phyloP scores from a whole-genome alignment of 2,329 filamentous ascomycete species.

The Xylaria sp. region DNA sequence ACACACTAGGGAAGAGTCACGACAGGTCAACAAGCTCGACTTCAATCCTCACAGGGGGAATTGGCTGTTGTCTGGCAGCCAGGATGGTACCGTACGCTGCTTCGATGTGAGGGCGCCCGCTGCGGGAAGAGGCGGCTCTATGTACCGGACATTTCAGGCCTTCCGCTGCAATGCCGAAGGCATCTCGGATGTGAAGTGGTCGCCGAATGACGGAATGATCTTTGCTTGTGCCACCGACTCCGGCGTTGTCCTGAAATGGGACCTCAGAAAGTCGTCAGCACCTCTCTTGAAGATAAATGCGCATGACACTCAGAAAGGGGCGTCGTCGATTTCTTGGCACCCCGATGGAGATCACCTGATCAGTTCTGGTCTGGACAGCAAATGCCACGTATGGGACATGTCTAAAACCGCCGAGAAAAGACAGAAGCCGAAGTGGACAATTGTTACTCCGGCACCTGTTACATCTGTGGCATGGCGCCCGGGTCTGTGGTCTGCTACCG shows the following conservation, averaged over 20 bases:
- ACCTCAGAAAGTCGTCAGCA: slow-evolving; percentile 56
- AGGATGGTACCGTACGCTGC: slow-evolving; percentile 64
- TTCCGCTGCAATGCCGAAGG: slow-evolving; percentile 58
- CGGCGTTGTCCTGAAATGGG: slow-evolving; percentile 66
- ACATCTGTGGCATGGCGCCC: slow-evolving; percentile 65
- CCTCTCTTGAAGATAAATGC: slow-evolving; percentile 63
- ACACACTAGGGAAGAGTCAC: slow-evolving; percentile 62
- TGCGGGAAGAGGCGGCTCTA: slow-evolving; percentile 52
- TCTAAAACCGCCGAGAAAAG: slow-evolving; percentile 62
- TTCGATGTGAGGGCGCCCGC: slow-evolving; percentile 59
- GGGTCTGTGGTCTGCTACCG: slow-evolving; percentile 65
- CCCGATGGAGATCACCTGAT: slow-evolving; percentile 68
- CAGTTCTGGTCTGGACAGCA: slow-evolving; percentile 64
- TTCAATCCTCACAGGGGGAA: slow-evolving; percentile 62
- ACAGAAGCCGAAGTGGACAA: slow-evolving; percentile 65
- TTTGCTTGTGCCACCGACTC: slow-evolving; percentile 68
- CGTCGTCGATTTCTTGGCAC: slow-evolving; percentile 67
- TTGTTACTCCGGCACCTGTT: slow-evolving; percentile 63
- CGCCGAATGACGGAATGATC: slow-evolving; percentile 61
- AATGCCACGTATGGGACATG: slow-evolving; percentile 68
- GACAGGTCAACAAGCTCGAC: slow-evolving; percentile 66
- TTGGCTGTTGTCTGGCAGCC: slow-evolving; percentile 63
- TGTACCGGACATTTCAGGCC: slow-evolving; percentile 51
- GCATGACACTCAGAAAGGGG: slow-evolving; percentile 57
- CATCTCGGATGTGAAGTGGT: slow-evolving; percentile 68